Evolutionary conservation across 73 alveolate genomes (phyloP).

Genomic region (Halteria grandinella): DNA sequence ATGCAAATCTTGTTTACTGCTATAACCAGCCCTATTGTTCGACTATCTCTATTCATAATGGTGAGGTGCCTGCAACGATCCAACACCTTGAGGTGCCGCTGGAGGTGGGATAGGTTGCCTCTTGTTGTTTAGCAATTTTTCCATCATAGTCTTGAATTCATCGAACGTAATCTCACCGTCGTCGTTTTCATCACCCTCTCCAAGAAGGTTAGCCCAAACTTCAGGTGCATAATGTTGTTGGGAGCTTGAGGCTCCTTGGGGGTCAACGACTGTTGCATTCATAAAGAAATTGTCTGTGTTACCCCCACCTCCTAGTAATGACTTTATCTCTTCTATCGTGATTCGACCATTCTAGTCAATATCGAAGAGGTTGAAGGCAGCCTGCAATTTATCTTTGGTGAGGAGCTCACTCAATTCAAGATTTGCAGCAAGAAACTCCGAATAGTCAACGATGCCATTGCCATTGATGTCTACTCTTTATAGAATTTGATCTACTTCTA

Average conservation of each 20-base stretch:
- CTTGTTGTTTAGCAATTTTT: too few relatives aligned
- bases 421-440: conserved; percentile 72
- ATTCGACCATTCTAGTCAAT: conserved; percentile 68
- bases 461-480: conserved; percentile 63
- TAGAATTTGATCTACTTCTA: conserved; percentile 53
- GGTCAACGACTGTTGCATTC: too few relatives aligned
- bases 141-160: conserved; percentile 60
- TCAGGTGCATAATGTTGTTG: neutral
- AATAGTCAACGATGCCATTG: conserved; percentile 79
- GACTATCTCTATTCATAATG: too few relatives aligned
- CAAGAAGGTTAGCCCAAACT: conserved; percentile 14
- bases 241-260: too few relatives aligned
- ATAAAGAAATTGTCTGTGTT: too few relatives aligned
- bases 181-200: conserved; percentile 71
- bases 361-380: conserved; percentile 77
- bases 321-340: conserved; percentile 38
- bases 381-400: conserved; percentile 58
- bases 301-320: conserved; percentile 24
- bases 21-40: too few relatives aligned
- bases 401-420: conserved; percentile 38
- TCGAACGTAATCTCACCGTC: conserved; percentile 73
- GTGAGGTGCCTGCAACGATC: too few relatives aligned
- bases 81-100: too few relatives aligned
- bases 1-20: too few relatives aligned
- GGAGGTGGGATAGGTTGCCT: too few relatives aligned